phyloP scores from a whole-genome alignment of 176 grass and related monocot genomes.

The Triticum turgidum region DNA sequence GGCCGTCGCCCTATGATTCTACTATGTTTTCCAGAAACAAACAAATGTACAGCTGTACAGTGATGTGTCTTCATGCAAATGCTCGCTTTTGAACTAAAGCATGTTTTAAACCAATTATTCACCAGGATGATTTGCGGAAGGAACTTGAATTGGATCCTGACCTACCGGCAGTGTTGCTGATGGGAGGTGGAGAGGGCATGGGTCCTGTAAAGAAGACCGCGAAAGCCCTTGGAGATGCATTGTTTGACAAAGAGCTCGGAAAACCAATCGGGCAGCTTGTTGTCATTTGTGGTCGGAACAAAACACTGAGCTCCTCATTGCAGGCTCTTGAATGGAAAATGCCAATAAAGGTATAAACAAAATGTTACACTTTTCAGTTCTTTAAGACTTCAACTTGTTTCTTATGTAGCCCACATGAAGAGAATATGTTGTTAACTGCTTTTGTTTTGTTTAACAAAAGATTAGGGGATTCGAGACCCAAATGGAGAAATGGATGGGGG shows the following conservation, averaged over 20 bases:
- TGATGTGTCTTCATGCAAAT: constrained; percentile 2
- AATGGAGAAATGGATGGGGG: constrained; percentile 99
- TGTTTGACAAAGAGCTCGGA: constrained; percentile 73
- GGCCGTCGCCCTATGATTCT: background rate
- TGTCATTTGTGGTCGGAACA: constrained; percentile 93
- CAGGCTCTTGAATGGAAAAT: constrained; percentile 82
- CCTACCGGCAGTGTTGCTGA: constrained; percentile 84
- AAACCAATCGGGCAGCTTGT: constrained; percentile 93
- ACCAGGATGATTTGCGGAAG: constrained; percentile 69
- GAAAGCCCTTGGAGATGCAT: constrained; percentile 76
- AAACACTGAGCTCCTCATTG: constrained; percentile 72
- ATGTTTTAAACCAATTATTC: background rate
- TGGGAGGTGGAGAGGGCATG: constrained; percentile 99
- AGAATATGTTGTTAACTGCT: background rate
- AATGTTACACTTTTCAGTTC: background rate
- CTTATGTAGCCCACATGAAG: background rate
- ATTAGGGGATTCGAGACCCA: constrained; percentile 96
- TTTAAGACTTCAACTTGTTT: background rate
- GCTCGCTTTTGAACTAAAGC: background rate
- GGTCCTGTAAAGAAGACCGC: constrained; percentile 97
- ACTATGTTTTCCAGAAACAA: background rate
- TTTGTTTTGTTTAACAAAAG: constrained; percentile 42
- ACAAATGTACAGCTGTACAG: background rate
- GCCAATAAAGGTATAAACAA: constrained; percentile 76
- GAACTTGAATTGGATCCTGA: constrained; percentile 91